Conservation (phyloP, 805 yeast genomes). For the Lipomyces lipofer region DNA sequence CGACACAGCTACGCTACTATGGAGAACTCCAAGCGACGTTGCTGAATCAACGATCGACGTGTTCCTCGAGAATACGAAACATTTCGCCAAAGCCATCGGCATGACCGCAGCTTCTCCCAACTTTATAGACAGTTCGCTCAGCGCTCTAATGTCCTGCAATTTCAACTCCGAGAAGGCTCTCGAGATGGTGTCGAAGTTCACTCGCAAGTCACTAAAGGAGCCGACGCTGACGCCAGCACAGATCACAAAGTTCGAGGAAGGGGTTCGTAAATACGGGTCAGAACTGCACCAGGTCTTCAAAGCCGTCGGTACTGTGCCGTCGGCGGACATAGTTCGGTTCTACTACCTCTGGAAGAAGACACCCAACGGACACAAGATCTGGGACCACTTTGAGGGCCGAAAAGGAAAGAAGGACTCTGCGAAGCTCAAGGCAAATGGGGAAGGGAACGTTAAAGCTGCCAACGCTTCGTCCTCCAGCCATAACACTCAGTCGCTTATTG, state of each 20-base stretch:
- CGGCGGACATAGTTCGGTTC: slow-evolving; percentile 78
- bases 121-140: slow-evolving; percentile 72
- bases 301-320: slow-evolving; percentile 70
- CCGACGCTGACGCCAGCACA: slow-evolving; percentile 74
- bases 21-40: slow-evolving; percentile 52
- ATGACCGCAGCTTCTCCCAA: slow-evolving; percentile 71
- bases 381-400: slow-evolving; percentile 82
- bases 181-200: slow-evolving; percentile 47
- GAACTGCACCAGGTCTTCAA: slow-evolving; percentile 73
- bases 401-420: slow-evolving; percentile 55
- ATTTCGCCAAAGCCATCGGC: slow-evolving; percentile 56
- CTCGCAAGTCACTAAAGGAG: slow-evolving; percentile 64
- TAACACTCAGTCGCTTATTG: slow-evolving; percentile 38
- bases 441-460: slow-evolving; percentile 28
- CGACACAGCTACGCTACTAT: slow-evolving; percentile 59
- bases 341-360: slow-evolving; percentile 94
- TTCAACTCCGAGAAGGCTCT: slow-evolving; percentile 58
- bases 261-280: slow-evolving; percentile 69
- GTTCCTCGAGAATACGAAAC: slow-evolving; percentile 57
- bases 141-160: slow-evolving; percentile 51
- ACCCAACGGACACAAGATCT: slow-evolving; percentile 64
- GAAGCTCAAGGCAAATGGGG: slow-evolving; percentile 32
- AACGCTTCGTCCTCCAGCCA: slow-evolving; percentile 32
- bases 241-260: slow-evolving; percentile 67
- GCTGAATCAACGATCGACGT: slow-evolving; percentile 45